These are phyloP conservation scores for Haplosporangium sp. DNA, from an alignment of 371 early-diverging fungal genomes.

Conservation along the genomic window DNA sequence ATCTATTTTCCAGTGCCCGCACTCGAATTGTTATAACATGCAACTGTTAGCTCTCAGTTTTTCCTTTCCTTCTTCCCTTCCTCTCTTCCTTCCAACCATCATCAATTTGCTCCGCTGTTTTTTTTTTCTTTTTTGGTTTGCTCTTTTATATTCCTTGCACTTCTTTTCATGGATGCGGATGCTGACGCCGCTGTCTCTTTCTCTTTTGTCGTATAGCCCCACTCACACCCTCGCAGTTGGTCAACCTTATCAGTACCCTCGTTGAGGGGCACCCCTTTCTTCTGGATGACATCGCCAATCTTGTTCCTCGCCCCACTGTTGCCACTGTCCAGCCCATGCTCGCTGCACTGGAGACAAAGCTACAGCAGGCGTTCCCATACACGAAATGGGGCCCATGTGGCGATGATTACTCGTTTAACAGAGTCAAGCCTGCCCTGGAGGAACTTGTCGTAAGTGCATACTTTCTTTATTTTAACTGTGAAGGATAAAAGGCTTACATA, in stretches of 20 bases:
- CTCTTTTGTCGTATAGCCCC: constrained; percentile 24
- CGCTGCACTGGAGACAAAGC: constrained; percentile 72
- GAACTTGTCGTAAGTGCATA: constrained; percentile 73
- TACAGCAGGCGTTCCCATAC: constrained; percentile 87
- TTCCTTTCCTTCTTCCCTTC: no score
- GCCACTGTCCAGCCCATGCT: constrained; percentile 78
- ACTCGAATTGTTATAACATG: no score
- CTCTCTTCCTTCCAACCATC: neutral
- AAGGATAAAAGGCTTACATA: no score
- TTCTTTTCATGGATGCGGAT: neutral
- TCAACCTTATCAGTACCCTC: constrained; percentile 76
- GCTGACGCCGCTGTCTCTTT: constrained; percentile 16
- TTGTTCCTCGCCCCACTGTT: constrained; percentile 91
- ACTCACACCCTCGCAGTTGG: constrained; percentile 62
- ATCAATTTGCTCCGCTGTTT: neutral
- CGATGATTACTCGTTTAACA: constrained; percentile 90
- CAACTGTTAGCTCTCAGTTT: no score
- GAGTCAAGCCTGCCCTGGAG: constrained; percentile 80
- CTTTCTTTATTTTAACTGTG: neutral
- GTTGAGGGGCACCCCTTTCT: constrained; percentile 79
- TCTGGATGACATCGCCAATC: constrained; percentile 73
- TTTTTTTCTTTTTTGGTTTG: no score
- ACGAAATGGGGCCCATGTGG: constrained; percentile 80
- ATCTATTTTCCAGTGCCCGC: no score
- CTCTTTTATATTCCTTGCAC: no score